Base-by-base conservation (phyloP, 441 rosid genomes). In the Theobroma grandiflorum region DNA sequence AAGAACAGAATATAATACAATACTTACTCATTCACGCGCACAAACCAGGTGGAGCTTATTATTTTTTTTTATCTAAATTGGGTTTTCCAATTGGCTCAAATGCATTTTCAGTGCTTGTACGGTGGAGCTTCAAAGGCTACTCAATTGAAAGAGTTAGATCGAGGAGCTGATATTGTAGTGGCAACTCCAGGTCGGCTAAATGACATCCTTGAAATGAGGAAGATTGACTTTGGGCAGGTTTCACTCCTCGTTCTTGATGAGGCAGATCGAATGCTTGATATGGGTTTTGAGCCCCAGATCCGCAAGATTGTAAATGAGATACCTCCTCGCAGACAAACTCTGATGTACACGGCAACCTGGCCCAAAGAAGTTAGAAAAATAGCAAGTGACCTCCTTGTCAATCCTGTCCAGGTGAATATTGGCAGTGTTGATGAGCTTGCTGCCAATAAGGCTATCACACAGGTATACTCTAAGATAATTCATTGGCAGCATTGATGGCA, bases 231-330 rank as follows among this genome's bases (percentile, higher is more conserved):
- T 74, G 79, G 86, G 77, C 99, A 96, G 87, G 85, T 96, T 72
- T 95, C 99, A 38, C 90, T 92, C 53, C 95, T 96, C 72, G 97
- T 96, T 82, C 98, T 96, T 83, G 98, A 96, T 67, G 99, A 96
- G 85, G 99, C 99, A 76, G 99, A 95, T 84, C 89, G 98, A 61
- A 96, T 96, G 99, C 95, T 96, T 82, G 99, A 96, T 86, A 96
- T 96, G 99, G 99, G 99, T 50, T 96, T 96, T 80, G 98, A 95
- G 81, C 99, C 98, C 58, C 99, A 96, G 84, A 95, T 96, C 71
- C 98, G 98, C 75, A 93, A 91, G 92, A 95, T 96, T 79, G 98
- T 95, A 80, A 96, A 95, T 82, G 98, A 95, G 87, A 85, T 96
- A 74, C 96, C 98, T 83, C 92, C 94, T 35, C 90, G 87, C 63